phyloP scores from a whole-genome alignment of 805 yeast genomes.

The Pichia californica region DNA sequence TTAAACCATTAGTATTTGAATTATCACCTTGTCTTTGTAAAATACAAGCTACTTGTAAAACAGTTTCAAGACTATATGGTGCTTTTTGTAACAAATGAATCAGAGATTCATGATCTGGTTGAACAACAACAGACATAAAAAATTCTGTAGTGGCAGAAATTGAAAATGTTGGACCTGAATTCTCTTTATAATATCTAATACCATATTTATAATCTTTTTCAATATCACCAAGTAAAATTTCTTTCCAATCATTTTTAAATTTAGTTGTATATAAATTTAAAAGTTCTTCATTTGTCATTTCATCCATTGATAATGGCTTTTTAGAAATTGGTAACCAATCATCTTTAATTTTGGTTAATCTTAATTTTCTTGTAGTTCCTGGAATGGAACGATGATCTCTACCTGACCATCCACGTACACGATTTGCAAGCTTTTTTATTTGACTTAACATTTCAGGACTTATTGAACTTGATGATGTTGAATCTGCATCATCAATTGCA shows the following conservation, averaged over 20 bases:
- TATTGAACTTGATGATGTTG: slow-evolving; percentile 62
- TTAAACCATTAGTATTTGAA: slow-evolving; percentile 62
- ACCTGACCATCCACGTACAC: slow-evolving; percentile 84
- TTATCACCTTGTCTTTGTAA: slow-evolving; percentile 72
- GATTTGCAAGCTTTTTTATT: slow-evolving; percentile 47
- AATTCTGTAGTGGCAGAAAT: slow-evolving; percentile 36
- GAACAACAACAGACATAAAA: slow-evolving; percentile 56
- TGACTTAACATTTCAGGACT: slow-evolving; percentile 65
- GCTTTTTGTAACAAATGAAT: slow-evolving; percentile 48
- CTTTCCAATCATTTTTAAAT: slow-evolving; percentile 40
- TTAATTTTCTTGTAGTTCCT: slow-evolving; percentile 61
- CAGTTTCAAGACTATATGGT: slow-evolving; percentile 73
- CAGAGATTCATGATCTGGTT: slow-evolving; percentile 76
- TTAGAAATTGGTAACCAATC: slow-evolving; percentile 72
- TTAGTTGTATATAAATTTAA: slow-evolving; percentile 29
- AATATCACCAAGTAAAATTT: slow-evolving; percentile 38
- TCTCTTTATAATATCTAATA: slow-evolving; percentile 52
- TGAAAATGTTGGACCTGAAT: slow-evolving; percentile 23
- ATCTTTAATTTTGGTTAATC: slow-evolving; percentile 65
- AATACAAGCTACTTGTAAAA: slow-evolving; percentile 73
- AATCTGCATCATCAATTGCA: slow-evolving; percentile 67
- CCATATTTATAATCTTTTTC: slow-evolving; percentile 35
- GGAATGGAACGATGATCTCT: slow-evolving; percentile 68
- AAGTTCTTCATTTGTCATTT: slow-evolving; percentile 36
- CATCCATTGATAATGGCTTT: slow-evolving; percentile 58